These are phyloP conservation scores for Cardamine resedifolia DNA, from an alignment of 345 rosid species.

Conservation along the genomic window DNA sequence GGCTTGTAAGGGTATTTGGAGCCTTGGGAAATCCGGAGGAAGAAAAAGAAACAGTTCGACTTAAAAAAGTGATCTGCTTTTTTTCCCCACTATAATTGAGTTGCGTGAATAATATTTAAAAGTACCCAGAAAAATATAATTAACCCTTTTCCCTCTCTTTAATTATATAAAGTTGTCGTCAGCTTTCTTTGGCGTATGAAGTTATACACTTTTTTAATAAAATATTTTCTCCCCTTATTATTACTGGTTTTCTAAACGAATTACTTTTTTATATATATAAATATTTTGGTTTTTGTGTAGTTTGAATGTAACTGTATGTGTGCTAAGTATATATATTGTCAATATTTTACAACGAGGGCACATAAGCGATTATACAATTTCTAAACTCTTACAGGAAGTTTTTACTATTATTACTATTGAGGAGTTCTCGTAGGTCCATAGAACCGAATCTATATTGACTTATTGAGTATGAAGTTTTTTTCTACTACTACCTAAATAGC, in stretches of 20 bases:
- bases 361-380: background rate
- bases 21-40: conserved; percentile 29
- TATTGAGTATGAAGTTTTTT: background rate
- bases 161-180: conserved; percentile 1
- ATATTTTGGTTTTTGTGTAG: background rate
- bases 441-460: background rate
- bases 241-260: background rate
- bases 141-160: background rate
- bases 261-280: background rate
- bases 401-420: no score
- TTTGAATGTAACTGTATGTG: background rate
- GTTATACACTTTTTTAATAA: background rate
- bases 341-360: background rate
- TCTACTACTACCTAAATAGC: background rate
- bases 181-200: conserved; percentile 11
- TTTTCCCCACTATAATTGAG: conserved; percentile 22
- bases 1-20: conserved; percentile 24
- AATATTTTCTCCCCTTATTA: background rate
- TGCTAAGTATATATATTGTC: background rate
- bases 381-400: background rate
- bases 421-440: background rate
- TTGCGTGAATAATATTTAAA: conserved; percentile 9
- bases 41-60: background rate
- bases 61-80: conserved; percentile 8
- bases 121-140: background rate